A percentile compares a stretch with the other conserved stretches of the same genome.
These are phyloP conservation scores for Aspergillus neoniger DNA, from an alignment of 2,329 filamentous ascomycete genomes.

Conservation along the genomic window DNA sequence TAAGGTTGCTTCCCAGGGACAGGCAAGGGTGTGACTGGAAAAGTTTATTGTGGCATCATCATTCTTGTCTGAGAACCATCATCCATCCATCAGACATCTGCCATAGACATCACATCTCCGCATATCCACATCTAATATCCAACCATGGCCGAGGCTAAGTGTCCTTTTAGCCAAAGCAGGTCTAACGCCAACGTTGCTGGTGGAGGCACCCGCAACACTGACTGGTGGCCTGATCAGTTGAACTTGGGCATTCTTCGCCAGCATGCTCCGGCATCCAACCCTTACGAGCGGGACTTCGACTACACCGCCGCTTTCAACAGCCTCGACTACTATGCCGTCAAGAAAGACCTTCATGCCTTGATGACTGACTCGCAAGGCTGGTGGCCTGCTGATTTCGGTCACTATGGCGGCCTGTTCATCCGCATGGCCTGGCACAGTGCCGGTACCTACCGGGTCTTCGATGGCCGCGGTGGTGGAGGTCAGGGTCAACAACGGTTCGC, in stretches of 20 bases:
- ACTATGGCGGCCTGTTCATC: slow-evolving; percentile 79
- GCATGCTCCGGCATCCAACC: slow-evolving; percentile 65
- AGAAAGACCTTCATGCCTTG: slow-evolving; percentile 70
- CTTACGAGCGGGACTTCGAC: slow-evolving; percentile 66
- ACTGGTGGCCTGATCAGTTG: slow-evolving; percentile 75
- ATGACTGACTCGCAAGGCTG: slow-evolving; percentile 79
- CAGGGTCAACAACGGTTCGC: slow-evolving; percentile 77
- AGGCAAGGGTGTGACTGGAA: too few species aligned
- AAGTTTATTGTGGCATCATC: neutral
- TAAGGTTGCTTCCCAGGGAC: neutral
- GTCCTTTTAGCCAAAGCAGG: neutral
- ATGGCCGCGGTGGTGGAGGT: slow-evolving; percentile 74
- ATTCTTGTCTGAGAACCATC: neutral
- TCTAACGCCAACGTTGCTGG: slow-evolving; percentile 48
- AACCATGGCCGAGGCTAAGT: slow-evolving; percentile 4
- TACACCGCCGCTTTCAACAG: slow-evolving; percentile 72
- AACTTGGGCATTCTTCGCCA: slow-evolving; percentile 73
- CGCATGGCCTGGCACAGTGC: slow-evolving; percentile 81
- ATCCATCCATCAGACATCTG: neutral
- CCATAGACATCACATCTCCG: neutral
- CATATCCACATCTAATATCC: neutral
- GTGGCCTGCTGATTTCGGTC: slow-evolving; percentile 81
- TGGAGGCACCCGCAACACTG: slow-evolving; percentile 66
- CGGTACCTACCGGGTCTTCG: slow-evolving; percentile 73
- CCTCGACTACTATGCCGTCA: slow-evolving; percentile 69